Evolutionary conservation across 768 basidiomycete genomes (phyloP), one percentile per base, ranked within the genome.

Genomic region (Tricholoma furcatifolium): DNA sequence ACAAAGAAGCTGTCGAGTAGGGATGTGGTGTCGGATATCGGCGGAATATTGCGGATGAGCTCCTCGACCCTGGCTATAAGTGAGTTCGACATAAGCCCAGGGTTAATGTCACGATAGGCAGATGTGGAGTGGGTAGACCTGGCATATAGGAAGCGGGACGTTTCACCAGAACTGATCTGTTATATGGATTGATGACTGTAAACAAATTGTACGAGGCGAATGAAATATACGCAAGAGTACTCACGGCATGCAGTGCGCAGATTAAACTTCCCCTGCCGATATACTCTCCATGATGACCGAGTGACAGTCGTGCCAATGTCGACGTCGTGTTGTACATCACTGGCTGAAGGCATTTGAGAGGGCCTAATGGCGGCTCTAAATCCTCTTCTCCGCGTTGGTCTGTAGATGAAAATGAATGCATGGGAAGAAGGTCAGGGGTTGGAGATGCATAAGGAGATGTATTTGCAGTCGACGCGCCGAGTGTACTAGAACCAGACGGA

Each of bases 211-310:
- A 15, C 6, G 47, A 27, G 6, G n/a, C 18, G 14, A 50, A 36
- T 23, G 44, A 23, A 17, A 5, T 38, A 18, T 30, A 15, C 23
- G 18, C 21, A 23, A 40, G 6, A 0, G 15, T 38, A 60, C 69
- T 49, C 53, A 80, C 79, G 53, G 73, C 72, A 62, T 78, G 74
- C 18, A 80, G 56, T 18, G 78, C 74, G 56, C 74, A 76, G 23
- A 79, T 65, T 3, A 77, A 58, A 40, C 76, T 76, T n/a, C 78
- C 78, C 32, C 67, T 61, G 7, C 78, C 79, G 48, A 80, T 67
- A 58, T 69, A 79, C 60, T 82, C 79, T 11, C 77, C 77, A 48
- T 74, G 71, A 54, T 78, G 73, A 5, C 72, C 77, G 14, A 80
- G 46, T 11, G 76, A 75, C 8, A 78, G 64, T 24, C 77, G 73